Percentiles rank a stretch among this genome's conserved stretches.
These are phyloP conservation scores for Suillus subalutaceus DNA, from an alignment of 768 basidiomycete species.

Conservation along the genomic window DNA sequence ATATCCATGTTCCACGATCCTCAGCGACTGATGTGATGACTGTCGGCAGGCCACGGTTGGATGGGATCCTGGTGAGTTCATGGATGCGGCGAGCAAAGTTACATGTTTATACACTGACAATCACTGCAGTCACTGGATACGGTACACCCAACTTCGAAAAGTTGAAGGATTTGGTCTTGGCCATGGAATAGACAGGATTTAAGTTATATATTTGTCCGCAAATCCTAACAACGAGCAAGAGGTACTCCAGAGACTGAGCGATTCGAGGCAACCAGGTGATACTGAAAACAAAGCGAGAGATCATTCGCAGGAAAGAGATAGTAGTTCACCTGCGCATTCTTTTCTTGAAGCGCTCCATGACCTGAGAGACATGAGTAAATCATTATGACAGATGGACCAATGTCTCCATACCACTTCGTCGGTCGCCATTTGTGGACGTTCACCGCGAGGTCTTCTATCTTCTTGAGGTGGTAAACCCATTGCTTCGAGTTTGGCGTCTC, in stretches of 20 bases:
- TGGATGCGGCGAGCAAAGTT: slow-evolving; percentile 13
- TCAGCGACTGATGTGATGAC: neutral
- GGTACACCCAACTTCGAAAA: slow-evolving; percentile 57
- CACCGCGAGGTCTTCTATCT: slow-evolving; percentile 42
- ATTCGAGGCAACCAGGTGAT: neutral
- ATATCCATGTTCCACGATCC: neutral
- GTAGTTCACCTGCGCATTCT: slow-evolving; percentile 73
- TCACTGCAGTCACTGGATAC: slow-evolving; percentile 50
- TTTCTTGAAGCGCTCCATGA: slow-evolving; percentile 98
- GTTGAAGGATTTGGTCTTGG: slow-evolving; percentile 42
- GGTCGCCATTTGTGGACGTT: slow-evolving; percentile 81
- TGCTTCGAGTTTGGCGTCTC: slow-evolving; percentile 86
- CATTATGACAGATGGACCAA: slow-evolving; percentile 5
- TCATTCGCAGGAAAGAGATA: slow-evolving; percentile 9
- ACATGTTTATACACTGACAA: slow-evolving; percentile 14
- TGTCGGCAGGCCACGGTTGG: slow-evolving; percentile 47
- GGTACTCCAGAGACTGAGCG: neutral
- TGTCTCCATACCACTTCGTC: slow-evolving; percentile 75
- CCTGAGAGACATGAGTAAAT: slow-evolving; percentile 44
- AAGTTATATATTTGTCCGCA: neutral
- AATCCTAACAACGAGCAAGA: neutral
- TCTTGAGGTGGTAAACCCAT: slow-evolving; percentile 68
- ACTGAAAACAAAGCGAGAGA: slow-evolving; percentile 4
- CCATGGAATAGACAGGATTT: neutral
- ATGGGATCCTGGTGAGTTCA: slow-evolving; percentile 60